Conservation (phyloP, 208 protist species). For the Eutreptiella sp. region DNA sequence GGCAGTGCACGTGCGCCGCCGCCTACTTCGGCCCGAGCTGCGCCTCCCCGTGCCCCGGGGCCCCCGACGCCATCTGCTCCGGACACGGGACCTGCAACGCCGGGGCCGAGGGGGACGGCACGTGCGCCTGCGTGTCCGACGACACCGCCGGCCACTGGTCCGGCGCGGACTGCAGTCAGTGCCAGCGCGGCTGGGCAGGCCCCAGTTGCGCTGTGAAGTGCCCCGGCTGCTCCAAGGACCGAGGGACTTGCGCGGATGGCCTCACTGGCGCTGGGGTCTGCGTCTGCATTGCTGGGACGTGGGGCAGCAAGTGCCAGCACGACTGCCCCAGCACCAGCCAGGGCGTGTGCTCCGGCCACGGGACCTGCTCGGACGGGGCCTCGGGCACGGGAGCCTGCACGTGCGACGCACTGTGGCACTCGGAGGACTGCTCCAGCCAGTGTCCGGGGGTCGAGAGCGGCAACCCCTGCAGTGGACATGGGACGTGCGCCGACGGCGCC, state of each 20-base stretch:
- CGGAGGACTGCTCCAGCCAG: constrained; percentile 1
- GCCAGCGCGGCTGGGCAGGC: constrained; percentile 12
- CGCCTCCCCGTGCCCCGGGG: not conserved
- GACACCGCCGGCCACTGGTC: not conserved
- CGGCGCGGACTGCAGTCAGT: not conserved
- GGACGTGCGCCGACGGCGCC: constrained; percentile 5
- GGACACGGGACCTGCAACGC: constrained; percentile 25
- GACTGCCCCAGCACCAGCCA: not conserved
- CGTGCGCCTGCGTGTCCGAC: not conserved
- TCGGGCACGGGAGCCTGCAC: constrained; percentile 15
- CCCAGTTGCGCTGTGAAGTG: constrained; percentile 6
- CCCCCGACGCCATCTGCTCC: constrained; percentile 24
- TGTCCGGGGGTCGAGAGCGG: not conserved
- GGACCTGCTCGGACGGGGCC: constrained; percentile 22
- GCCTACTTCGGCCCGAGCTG: constrained; percentile 7
- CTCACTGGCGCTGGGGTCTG: constrained; percentile 26
- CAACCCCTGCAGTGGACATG: constrained; percentile 10
- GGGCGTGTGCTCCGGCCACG: constrained; percentile 16
- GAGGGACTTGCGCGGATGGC: constrained; percentile 18
- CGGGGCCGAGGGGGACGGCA: not conserved
- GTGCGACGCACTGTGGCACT: not conserved
- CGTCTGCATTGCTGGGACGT: constrained; percentile 11
- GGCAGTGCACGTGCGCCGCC: not conserved
- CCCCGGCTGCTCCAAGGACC: constrained; percentile 15
- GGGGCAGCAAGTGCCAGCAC: not conserved